Conservation (phyloP, 176 grass and related monocot genomes). For the Zoysia pacifica region DNA sequence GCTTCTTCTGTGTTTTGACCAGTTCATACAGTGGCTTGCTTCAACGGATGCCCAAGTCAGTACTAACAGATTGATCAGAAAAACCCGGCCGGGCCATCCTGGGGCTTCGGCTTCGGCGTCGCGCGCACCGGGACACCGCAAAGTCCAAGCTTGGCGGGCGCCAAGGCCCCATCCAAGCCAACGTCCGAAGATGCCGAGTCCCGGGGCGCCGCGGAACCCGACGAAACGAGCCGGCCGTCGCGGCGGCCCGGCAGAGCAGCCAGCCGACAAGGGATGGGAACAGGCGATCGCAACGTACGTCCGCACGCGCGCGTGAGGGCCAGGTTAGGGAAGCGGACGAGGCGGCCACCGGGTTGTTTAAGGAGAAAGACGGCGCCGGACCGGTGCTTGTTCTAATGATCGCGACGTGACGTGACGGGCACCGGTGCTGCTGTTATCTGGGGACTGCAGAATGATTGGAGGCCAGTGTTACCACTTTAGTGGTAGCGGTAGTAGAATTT, state of each 20-base stretch:
- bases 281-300: neutral
- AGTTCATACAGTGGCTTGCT: too few species aligned
- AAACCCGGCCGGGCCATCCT: too few species aligned
- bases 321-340: neutral
- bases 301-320: neutral
- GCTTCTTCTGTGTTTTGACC: too few species aligned
- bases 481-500: neutral
- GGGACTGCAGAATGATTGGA: neutral
- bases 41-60: too few species aligned
- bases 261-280: neutral
- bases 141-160: too few species aligned
- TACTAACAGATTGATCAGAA: too few species aligned
- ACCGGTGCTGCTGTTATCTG: neutral
- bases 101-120: too few species aligned
- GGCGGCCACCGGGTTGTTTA: neutral
- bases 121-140: too few species aligned
- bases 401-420: neutral
- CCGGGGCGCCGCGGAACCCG: conserved; percentile 1
- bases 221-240: conserved; percentile 27
- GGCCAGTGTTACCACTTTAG: too few species aligned
- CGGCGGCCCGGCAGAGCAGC: neutral
- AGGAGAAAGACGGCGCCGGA: conserved; percentile 6
- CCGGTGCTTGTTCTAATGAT: neutral
- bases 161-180: neutral
- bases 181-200: conserved; percentile 31